Conservation (phyloP, 2,329 filamentous ascomycete species). For the Ophiognomonia clavigignenti-juglandacearum region DNA sequence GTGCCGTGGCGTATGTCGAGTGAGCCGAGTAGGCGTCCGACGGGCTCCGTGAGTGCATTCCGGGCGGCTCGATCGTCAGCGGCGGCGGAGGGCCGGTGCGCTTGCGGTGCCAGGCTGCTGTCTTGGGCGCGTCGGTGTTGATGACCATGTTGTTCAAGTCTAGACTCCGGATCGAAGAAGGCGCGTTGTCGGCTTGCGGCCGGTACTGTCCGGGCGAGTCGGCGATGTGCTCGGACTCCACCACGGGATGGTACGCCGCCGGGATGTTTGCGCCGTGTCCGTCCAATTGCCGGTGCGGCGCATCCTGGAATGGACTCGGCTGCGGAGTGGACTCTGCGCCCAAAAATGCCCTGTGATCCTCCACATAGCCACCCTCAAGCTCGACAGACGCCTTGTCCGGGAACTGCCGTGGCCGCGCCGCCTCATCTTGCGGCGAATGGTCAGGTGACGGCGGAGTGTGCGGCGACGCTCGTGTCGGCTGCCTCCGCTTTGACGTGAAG, state of each 20-base stretch:
- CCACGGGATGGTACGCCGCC: constrained; percentile 33
- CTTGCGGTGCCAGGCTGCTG: constrained; percentile 34
- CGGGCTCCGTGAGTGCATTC: constrained; percentile 21
- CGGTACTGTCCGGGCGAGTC: constrained; percentile 27
- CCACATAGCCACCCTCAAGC: constrained; percentile 37
- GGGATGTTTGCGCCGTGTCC: constrained; percentile 46
- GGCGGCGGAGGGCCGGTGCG: constrained; percentile 39
- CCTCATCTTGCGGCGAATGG: background rate
- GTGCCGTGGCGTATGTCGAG: constrained; percentile 15
- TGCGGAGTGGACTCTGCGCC: constrained; percentile 34
- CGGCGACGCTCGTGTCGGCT: constrained; percentile 37
- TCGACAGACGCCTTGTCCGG: constrained; percentile 32
- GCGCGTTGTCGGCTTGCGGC: constrained; percentile 26
- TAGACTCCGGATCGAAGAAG: constrained; percentile 29
- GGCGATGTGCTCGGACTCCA: background rate
- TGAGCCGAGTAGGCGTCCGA: constrained; percentile 23
- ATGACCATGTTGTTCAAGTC: constrained; percentile 41
- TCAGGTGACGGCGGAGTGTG: constrained; percentile 16
- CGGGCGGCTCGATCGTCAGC: constrained; percentile 30
- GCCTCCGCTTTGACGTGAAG: constrained; percentile 7
- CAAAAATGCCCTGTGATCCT: constrained; percentile 31
- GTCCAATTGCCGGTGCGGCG: constrained; percentile 44
- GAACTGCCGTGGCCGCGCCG: background rate
- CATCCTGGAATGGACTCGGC: constrained; percentile 44
- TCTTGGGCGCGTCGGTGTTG: constrained; percentile 40